A percentile compares a stretch with the other conserved stretches of the same genome.
Evolutionary conservation across 805 yeast genomes (phyloP).

Genomic region (Lipomyces orientalis): DNA sequence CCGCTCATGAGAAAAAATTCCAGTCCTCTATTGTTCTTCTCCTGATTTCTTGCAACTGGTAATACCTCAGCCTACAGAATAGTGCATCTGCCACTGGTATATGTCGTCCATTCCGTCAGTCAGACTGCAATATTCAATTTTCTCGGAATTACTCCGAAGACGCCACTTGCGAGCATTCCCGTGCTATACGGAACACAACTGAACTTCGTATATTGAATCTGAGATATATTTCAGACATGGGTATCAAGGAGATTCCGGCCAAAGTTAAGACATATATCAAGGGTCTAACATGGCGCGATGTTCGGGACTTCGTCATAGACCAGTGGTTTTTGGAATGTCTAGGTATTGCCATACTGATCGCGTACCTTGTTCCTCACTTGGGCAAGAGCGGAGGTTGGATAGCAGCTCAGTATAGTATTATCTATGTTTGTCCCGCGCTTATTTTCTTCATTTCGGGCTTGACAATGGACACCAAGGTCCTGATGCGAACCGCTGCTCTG

Average conservation of each 20-base stretch:
- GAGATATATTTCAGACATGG: neutral
- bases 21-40: too few relatives aligned
- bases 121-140: neutral
- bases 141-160: neutral
- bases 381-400: constrained; percentile 83
- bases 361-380: constrained; percentile 78
- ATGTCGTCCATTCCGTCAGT: neutral
- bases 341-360: constrained; percentile 75
- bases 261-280: constrained; percentile 12
- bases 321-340: constrained; percentile 78
- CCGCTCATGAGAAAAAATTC: too few relatives aligned
- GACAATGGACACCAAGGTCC: constrained; percentile 68
- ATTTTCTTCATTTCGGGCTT: constrained; percentile 84
- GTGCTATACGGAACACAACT: neutral
- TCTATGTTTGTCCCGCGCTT: constrained; percentile 87
- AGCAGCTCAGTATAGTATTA: constrained; percentile 74
- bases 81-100: neutral
- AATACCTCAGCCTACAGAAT: neutral
- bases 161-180: neutral
- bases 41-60: neutral
- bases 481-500: constrained; percentile 65
- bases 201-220: neutral
- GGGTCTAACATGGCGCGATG: constrained; percentile 23
- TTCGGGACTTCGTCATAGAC: constrained; percentile 22
- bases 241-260: neutral